Conservation (phyloP, 371 early-diverging fungal species). For the Phascolomyces articulosus region DNA sequence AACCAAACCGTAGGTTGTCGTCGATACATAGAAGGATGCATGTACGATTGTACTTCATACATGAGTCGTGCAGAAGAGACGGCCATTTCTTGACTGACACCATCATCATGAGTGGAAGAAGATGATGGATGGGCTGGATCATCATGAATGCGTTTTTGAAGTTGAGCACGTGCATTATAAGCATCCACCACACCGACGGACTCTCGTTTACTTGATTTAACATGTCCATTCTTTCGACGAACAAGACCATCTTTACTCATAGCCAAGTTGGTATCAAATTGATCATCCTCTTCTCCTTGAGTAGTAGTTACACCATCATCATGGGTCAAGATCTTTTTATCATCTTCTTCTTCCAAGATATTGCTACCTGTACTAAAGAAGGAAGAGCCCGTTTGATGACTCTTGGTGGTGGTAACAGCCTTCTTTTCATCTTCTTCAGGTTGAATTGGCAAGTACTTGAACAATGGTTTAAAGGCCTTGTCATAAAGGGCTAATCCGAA, state of each 20-base stretch:
- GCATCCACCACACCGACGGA: constrained; percentile 1
- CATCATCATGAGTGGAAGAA: too few relatives aligned
- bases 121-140: neutral
- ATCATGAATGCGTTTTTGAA: constrained; percentile 1
- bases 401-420: neutral
- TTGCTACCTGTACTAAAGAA: neutral
- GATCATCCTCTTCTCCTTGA: neutral
- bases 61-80: constrained; percentile 4
- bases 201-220: neutral
- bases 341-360: neutral
- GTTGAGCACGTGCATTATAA: neutral
- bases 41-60: constrained; percentile 18
- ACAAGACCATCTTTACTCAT: neutral
- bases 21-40: constrained; percentile 24
- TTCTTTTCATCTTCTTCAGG: neutral
- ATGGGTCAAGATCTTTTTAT: neutral
- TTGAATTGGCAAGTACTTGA: constrained; percentile 63
- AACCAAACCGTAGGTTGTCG: constrained; percentile 28
- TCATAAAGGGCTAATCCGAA: constrained; percentile 59
- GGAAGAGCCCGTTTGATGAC: neutral
- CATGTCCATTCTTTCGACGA: neutral
- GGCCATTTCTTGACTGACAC: neutral
- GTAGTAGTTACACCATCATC: neutral
- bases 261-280: neutral
- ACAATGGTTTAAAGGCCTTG: constrained; percentile 65